phyloP scores from a whole-genome alignment of 202 grass and related monocot genomes.

The Brachypodium distachyon region DNA sequence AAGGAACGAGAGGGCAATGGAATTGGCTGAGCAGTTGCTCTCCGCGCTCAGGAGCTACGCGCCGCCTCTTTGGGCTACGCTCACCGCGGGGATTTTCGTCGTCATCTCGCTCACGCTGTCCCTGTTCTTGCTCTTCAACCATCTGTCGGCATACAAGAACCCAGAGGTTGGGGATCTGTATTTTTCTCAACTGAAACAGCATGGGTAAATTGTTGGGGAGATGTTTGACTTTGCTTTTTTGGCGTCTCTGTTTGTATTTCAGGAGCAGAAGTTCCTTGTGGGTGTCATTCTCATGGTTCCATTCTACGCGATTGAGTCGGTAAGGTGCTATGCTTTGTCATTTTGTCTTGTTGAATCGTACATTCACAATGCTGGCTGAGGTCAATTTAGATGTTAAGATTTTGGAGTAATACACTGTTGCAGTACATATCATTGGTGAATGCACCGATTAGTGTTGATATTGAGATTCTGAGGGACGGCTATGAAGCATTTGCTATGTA shows the following conservation, averaged over 20 bases:
- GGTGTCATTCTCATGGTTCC: constrained; percentile 87
- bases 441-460: constrained; percentile 68
- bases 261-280: constrained; percentile 92
- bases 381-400: neutral
- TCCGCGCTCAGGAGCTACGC: constrained; percentile 19
- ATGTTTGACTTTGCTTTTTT: neutral
- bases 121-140: constrained; percentile 63
- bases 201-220: neutral
- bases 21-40: constrained; percentile 31
- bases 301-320: constrained; percentile 77
- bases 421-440: constrained; percentile 89
- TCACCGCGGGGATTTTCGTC: constrained; percentile 46
- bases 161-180: constrained; percentile 50
- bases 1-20: constrained; percentile 3
- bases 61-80: constrained; percentile 43
- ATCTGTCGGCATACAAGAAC: constrained; percentile 80
- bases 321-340: constrained; percentile 34
- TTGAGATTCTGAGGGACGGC: constrained; percentile 80
- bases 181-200: neutral
- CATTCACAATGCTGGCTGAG: neutral
- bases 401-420: neutral
- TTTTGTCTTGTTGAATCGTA: neutral
- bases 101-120: constrained; percentile 43
- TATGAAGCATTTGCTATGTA: constrained; percentile 97
- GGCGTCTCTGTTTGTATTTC: constrained; percentile 13